These are phyloP conservation scores for Gossypium rotundifolium DNA, from an alignment of 345 rosid species.

Conservation along the genomic window DNA sequence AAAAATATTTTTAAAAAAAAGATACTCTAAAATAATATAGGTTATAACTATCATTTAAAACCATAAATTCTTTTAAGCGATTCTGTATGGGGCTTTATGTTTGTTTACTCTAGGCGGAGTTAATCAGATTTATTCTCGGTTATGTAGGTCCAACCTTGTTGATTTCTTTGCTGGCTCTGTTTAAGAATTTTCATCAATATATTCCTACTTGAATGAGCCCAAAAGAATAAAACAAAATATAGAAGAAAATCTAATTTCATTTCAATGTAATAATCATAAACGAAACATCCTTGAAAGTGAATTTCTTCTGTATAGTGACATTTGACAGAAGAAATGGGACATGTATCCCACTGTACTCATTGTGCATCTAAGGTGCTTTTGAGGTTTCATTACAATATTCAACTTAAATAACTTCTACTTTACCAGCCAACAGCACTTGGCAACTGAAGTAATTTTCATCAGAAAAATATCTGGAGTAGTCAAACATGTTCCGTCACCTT, in stretches of 20 bases:
- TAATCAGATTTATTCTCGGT: too few relatives aligned
- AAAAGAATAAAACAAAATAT: too few relatives aligned
- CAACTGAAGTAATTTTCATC: not conserved
- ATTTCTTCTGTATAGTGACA: not conserved
- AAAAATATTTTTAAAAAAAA: not conserved
- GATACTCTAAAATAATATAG: not conserved
- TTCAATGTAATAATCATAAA: not conserved
- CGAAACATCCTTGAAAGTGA: not conserved
- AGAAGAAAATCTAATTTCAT: not conserved
- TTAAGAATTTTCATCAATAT: too few relatives aligned
- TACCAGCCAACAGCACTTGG: not conserved
- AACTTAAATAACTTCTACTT: not conserved
- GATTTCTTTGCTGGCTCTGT: too few relatives aligned
- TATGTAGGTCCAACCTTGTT: too few relatives aligned
- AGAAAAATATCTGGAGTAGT: not conserved
- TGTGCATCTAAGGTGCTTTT: not conserved
- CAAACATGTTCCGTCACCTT: not conserved
- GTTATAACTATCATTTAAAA: not conserved
- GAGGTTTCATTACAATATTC: not conserved
- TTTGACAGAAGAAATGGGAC: not conserved
- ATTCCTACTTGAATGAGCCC: too few relatives aligned
- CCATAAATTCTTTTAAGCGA: not conserved
- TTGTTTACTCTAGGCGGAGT: too few relatives aligned
- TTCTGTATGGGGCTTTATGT: too few relatives aligned
- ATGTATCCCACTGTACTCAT: not conserved